phyloP scores from a whole-genome alignment of 768 basidiomycete genomes.

The Russula ochroleuca region DNA sequence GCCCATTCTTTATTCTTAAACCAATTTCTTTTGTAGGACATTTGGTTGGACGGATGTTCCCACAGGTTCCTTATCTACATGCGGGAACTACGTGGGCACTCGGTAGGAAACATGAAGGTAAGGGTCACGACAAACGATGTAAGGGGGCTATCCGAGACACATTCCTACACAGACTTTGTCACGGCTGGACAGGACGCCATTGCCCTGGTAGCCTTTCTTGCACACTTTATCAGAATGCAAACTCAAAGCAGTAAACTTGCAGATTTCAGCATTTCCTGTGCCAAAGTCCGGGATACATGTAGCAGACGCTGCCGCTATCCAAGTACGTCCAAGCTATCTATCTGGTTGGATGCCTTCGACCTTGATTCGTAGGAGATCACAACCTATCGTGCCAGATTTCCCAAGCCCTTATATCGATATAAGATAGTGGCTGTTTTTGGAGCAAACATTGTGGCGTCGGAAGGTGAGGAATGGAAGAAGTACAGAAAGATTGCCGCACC shows the following conservation, averaged over 20 bases:
- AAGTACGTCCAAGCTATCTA: neutral
- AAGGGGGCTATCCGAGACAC: no score
- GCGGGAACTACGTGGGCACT: neutral
- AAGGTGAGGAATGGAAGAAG: conserved; percentile 62
- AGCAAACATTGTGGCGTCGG: conserved; percentile 56
- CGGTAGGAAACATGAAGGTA: neutral
- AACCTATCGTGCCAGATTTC: conserved; percentile 47
- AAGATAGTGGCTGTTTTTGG: conserved; percentile 48
- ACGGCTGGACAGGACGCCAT: conserved; percentile 14
- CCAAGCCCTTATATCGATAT: conserved; percentile 51
- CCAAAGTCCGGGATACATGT: neutral
- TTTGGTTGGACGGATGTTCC: neutral
- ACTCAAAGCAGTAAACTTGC: neutral
- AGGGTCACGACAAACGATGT: no score
- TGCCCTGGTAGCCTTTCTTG: neutral
- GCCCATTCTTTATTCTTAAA: conserved; percentile 2
- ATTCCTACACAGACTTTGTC: conserved; percentile 1
- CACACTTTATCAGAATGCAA: neutral
- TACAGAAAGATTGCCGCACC: conserved; percentile 59
- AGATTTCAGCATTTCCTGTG: conserved; percentile 13
- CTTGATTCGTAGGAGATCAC: conserved; percentile 45
- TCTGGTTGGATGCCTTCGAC: neutral
- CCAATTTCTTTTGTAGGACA: neutral
- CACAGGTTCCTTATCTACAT: neutral
- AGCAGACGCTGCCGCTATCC: conserved; percentile 23